A percentile compares a stretch with the other conserved stretches of the same genome.
Conservation (phyloP, 2,329 filamentous ascomycete species). For the Aspergillus niger region DNA sequence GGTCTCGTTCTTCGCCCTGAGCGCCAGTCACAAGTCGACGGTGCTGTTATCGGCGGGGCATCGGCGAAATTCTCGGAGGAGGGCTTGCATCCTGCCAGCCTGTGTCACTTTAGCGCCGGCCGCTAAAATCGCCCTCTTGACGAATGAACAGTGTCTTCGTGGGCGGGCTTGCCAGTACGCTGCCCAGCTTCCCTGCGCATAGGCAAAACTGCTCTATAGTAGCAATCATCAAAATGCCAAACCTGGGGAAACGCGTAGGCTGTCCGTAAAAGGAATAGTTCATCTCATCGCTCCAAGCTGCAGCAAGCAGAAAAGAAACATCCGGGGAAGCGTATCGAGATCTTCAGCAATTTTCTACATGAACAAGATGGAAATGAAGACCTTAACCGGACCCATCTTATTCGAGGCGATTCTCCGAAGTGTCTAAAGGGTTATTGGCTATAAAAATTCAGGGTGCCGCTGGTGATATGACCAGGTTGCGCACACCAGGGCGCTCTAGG, state of each 20-base stretch:
- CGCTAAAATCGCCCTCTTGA: neutral
- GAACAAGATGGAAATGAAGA: neutral
- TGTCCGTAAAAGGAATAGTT: neutral
- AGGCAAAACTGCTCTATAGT: neutral
- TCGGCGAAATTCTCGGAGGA: slow-evolving; percentile 31
- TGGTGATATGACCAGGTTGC: neutral
- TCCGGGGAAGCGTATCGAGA: slow-evolving; percentile 4
- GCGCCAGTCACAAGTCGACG: slow-evolving; percentile 7
- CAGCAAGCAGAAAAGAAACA: neutral
- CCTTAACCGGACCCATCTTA: neutral
- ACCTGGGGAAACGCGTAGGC: neutral
- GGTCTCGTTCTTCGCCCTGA: neutral
- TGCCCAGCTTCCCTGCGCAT: neutral
- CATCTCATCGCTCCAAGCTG: neutral
- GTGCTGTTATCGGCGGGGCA: slow-evolving; percentile 24
- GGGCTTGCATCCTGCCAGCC: neutral
- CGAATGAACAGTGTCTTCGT: neutral
- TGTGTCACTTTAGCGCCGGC: neutral
- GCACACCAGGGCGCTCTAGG: neutral
- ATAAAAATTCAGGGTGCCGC: neutral
- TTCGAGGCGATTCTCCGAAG: neutral
- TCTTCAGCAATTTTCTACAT: neutral
- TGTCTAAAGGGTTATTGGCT: neutral
- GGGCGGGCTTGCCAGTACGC: neutral
- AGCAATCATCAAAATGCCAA: neutral